Conservation (phyloP, 768 basidiomycete genomes). For the Naematelia encephala region DNA sequence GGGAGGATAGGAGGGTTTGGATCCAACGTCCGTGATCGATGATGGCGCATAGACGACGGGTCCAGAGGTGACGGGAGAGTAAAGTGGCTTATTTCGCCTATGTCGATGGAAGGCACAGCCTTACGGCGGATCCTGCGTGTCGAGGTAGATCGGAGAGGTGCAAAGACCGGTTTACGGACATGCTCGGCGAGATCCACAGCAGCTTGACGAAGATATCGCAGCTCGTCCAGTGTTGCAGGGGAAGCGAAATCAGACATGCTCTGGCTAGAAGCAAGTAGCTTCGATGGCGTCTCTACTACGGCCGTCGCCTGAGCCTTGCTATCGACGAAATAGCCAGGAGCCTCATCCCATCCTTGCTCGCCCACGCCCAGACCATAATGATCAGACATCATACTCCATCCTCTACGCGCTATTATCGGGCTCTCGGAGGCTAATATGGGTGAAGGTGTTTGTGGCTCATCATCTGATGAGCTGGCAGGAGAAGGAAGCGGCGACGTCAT, state of each 20-base stretch:
- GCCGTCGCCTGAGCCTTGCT: background rate
- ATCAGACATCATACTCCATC: background rate
- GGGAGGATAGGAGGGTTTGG: background rate
- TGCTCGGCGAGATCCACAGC: constrained; percentile 6
- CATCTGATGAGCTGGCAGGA: background rate
- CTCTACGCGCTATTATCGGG: background rate
- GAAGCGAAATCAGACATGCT: constrained; percentile 1
- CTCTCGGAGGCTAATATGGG: background rate
- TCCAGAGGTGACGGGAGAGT: too few relatives aligned
- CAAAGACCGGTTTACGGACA: background rate
- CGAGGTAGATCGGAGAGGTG: background rate
- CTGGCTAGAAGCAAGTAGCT: background rate
- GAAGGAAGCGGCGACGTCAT: background rate
- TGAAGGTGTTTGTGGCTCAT: background rate
- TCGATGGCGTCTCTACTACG: background rate
- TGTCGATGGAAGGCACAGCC: background rate
- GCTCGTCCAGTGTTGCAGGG: constrained; percentile 8
- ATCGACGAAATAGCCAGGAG: background rate
- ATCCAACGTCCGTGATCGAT: background rate
- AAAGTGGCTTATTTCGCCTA: too few relatives aligned
- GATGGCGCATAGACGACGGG: background rate
- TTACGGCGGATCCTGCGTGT: background rate
- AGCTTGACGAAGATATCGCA: constrained; percentile 12
- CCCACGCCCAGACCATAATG: background rate
- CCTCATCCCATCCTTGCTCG: background rate